A percentile compares a stretch with the other conserved stretches of the same genome.
Conservation (phyloP, 768 basidiomycete species). For the Clathrus columnatus region DNA sequence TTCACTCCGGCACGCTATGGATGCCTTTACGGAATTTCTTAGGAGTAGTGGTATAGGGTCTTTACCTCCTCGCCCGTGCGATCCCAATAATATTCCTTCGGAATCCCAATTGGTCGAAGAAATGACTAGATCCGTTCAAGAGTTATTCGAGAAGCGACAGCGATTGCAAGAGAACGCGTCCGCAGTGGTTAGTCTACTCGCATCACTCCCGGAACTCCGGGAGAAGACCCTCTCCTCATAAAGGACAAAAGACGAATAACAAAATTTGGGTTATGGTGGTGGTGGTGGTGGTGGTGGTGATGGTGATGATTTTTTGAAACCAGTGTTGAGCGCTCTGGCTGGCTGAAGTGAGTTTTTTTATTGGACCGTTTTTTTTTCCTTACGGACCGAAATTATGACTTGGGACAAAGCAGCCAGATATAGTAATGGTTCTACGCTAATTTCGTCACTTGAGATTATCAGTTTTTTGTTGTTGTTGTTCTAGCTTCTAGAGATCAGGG, state of each 20-base stretch:
- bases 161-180: conserved; percentile 48
- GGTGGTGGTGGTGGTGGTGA: no score
- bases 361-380: no score
- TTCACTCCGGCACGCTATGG: conserved; percentile 43
- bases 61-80: conserved; percentile 38
- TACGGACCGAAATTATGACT: not conserved
- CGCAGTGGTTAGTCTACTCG: conserved; percentile 39
- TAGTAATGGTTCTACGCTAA: not conserved
- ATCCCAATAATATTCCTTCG: conserved; percentile 22
- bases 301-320: no score
- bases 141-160: conserved; percentile 41
- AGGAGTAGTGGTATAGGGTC: conserved; percentile 59
- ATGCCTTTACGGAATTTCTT: conserved; percentile 38
- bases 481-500: no score
- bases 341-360: not conserved
- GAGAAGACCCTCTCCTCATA: not conserved
- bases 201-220: conserved; percentile 21
- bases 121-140: conserved; percentile 34
- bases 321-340: no score
- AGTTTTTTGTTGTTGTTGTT: no score
- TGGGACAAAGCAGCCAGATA: not conserved
- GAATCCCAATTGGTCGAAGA: conserved; percentile 40
- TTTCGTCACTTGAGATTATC: not conserved
- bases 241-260: no score
- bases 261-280: no score